These are phyloP conservation scores for Naganishia friedmannii DNA, from an alignment of 768 basidiomycete species.

Conservation along the genomic window DNA sequence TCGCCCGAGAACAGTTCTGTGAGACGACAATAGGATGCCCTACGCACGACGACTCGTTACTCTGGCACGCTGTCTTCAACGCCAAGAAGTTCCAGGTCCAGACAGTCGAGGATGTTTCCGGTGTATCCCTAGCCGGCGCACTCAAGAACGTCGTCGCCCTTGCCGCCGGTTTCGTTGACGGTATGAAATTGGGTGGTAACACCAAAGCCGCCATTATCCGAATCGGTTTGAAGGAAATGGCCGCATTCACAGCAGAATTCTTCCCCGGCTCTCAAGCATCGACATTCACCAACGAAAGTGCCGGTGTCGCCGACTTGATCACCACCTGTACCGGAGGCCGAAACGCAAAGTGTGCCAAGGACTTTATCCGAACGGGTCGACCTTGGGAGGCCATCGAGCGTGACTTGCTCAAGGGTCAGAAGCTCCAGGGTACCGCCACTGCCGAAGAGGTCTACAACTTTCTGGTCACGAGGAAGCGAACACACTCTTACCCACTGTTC, in stretches of 20 bases:
- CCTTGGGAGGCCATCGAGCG: conserved; percentile 54
- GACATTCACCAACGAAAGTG: conserved; percentile 46
- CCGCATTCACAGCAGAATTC: conserved; percentile 54
- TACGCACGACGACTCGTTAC: conserved; percentile 46
- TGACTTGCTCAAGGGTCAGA: conserved; percentile 55
- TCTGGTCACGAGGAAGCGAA: conserved; percentile 51
- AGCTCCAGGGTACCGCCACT: conserved; percentile 55
- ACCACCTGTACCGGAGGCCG: conserved; percentile 52
- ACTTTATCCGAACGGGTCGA: conserved; percentile 54
- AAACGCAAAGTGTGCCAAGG: conserved; percentile 53
- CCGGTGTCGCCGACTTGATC: conserved; percentile 57
- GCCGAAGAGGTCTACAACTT: conserved; percentile 55
- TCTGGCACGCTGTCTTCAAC: conserved; percentile 55
- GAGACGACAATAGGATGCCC: conserved; percentile 57
- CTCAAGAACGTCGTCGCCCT: conserved; percentile 57
- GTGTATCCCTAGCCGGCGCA: conserved; percentile 56
- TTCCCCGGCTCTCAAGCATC: conserved; percentile 52
- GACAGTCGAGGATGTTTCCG: conserved; percentile 54
- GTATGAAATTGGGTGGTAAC: conserved; percentile 54
- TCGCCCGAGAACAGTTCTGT: conserved; percentile 53
- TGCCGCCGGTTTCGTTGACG: conserved; percentile 56
- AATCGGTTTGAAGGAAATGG: conserved; percentile 57
- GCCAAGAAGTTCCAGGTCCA: conserved; percentile 54
- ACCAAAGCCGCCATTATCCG: conserved; percentile 57
- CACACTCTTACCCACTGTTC: conserved; percentile 50